Evolutionary conservation across 2,329 filamentous ascomycete genomes (phyloP), one percentile per base, ranked within the genome.

Genomic region (Dendrostoma leiphaemia): DNA sequence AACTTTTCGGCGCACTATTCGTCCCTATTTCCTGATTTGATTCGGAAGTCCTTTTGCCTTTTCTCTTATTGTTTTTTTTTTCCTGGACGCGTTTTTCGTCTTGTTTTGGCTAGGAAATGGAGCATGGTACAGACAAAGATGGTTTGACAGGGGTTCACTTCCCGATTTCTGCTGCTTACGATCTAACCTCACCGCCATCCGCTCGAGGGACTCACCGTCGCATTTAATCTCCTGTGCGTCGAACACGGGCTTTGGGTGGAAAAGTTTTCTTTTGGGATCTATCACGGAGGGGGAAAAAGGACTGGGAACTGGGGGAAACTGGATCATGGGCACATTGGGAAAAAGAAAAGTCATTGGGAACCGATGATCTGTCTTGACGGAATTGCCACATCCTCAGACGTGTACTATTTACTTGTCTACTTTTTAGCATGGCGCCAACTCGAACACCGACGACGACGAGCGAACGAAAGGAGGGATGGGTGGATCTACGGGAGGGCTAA

Each of bases 111-210:
- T 46, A 43, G 40, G 40, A 56, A 32, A 21, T 41, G 55, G 51
- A 55, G 55, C 47, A 55, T 28, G 55, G 55, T 51, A 51, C 55
- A 45, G n/a, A 51, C 43, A 47, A 54, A 54, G 54, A 57, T 52
- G 48, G 48, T 26, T 47, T 32, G 13, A 35, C 26, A 31, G 24
- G 23, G 29, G 35, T 34, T 37, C 47, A 40, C 15, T 40, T 40
- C 47, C 34, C 35, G n/a, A 49, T 31, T 8, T 35, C 6, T 55
- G 47, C 6, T 37, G 12, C 6, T 46, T 29, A 4, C 3, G 9
- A 34, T 12, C 17, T n/a, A 21, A n/a, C 35, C 9, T 26, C 19
- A 8, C 31, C 19, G 10, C 15, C 45, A 17, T 23, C 12, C 47
- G 9, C 15, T 21, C 7, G 13, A 49, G 35, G 17, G 37, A 29